Percentiles rank a stretch among this genome's conserved stretches.
Evolutionary conservation across 2,329 filamentous ascomycete genomes (phyloP).

Genomic region (Stagonosporopsis chrysanthemi): DNA sequence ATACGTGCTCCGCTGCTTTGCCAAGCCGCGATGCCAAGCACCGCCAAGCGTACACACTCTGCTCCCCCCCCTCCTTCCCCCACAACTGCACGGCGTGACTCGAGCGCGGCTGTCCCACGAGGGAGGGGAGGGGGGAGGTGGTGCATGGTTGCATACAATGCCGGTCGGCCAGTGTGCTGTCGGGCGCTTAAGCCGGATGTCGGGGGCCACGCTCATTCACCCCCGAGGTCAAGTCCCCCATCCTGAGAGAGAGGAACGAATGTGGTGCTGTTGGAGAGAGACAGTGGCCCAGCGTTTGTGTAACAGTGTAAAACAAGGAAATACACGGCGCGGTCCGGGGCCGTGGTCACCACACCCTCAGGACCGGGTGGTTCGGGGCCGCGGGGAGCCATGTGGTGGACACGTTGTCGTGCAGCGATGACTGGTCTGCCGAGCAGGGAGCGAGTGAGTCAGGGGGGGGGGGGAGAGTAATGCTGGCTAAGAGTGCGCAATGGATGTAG

Average conservation of each 20-base stretch:
- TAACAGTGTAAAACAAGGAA: too few species aligned
- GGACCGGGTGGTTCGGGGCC: neutral
- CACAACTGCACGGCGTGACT: too few species aligned
- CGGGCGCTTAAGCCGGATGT: too few species aligned
- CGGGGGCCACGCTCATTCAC: too few species aligned
- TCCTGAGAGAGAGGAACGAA: too few species aligned
- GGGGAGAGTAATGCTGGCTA: neutral
- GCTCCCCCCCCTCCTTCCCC: conserved; percentile 1
- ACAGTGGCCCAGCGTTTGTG: conserved; percentile 25
- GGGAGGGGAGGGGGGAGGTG: too few species aligned
- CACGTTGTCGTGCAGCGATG: conserved; percentile 12
- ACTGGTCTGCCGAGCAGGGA: neutral
- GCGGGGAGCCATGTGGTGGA: conserved; percentile 6
- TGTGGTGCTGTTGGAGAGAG: neutral
- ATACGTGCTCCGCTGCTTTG: conserved; percentile 30
- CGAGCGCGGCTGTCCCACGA: too few species aligned
- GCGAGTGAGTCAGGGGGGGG: neutral
- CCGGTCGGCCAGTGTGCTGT: too few species aligned
- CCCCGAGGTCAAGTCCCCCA: too few species aligned
- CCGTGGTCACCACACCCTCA: conserved; percentile 15
- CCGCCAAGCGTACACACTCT: conserved; percentile 14
- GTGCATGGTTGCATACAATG: too few species aligned
- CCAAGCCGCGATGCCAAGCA: conserved; percentile 11
- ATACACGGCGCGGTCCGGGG: too few species aligned
- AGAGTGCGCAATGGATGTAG: neutral